These are phyloP conservation scores for Boletus eberwhitei DNA, from an alignment of 768 basidiomycete genomes.

Conservation along the genomic window DNA sequence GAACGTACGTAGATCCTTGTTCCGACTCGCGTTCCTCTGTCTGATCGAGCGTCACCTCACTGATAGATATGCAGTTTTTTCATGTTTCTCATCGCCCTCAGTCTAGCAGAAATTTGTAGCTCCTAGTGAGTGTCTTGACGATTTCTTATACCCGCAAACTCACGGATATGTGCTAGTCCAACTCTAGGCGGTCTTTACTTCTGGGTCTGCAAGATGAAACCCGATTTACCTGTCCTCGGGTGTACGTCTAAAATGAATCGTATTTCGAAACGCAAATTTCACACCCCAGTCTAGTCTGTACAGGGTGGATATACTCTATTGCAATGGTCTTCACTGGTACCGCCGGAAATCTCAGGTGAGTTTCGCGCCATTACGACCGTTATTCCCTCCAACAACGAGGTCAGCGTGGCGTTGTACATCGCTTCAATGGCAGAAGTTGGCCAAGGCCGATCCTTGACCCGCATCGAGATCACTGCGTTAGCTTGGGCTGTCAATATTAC, in stretches of 20 bases:
- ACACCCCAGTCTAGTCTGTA: conserved; percentile 33
- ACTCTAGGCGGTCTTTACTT: conserved; percentile 61
- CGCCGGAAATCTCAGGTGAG: conserved; percentile 52
- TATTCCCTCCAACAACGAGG: neutral
- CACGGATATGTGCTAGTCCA: conserved; percentile 34
- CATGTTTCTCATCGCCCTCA: conserved; percentile 55
- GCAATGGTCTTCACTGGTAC: conserved; percentile 60
- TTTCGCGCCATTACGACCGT: neutral
- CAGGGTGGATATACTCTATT: conserved; percentile 60
- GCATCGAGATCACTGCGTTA: conserved; percentile 49
- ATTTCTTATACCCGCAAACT: neutral
- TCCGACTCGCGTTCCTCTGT: neutral
- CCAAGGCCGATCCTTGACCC: conserved; percentile 40
- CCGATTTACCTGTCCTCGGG: conserved; percentile 48
- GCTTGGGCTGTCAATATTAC: conserved; percentile 57
- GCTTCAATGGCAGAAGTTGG: conserved; percentile 52
- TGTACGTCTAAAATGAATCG: conserved; percentile 34
- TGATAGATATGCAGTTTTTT: conserved; percentile 51
- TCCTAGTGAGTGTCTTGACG: conserved; percentile 41
- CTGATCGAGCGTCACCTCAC: neutral
- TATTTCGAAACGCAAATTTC: neutral
- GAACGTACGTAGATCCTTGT: conserved; percentile 40
- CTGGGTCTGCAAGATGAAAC: conserved; percentile 63
- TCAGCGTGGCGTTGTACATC: conserved; percentile 51
- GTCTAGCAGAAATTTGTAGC: conserved; percentile 57